These are phyloP conservation scores for Annulohypoxylon bovei DNA, from an alignment of 495 filamentous ascomycete genomes.

Conservation along the genomic window DNA sequence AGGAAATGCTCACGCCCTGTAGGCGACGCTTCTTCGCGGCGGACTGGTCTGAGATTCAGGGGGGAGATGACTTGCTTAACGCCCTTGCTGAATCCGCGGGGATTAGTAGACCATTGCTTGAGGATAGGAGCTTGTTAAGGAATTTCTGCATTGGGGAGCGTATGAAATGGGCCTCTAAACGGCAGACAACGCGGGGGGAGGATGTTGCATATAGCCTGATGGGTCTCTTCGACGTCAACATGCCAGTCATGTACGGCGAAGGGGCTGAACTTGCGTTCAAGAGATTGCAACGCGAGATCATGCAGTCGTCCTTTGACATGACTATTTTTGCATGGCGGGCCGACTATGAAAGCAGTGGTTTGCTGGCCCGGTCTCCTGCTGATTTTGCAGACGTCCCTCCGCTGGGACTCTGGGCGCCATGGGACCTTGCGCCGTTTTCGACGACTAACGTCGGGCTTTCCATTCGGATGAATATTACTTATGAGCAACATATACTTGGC, in stretches of 20 bases:
- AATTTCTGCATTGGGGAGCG: conserved; percentile 20
- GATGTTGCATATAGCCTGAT: conserved; percentile 31
- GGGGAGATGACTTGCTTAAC: conserved; percentile 16
- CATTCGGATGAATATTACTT: conserved; percentile 1
- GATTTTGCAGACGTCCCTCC: conserved; percentile 13
- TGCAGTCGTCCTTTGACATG: conserved; percentile 29
- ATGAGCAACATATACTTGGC: background rate
- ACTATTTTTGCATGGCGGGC: conserved; percentile 39
- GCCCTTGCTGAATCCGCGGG: background rate
- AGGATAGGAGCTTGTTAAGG: background rate
- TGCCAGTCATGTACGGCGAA: conserved; percentile 39
- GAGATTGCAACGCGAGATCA: conserved; percentile 39
- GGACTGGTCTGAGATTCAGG: conserved; percentile 32
- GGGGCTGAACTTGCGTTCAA: conserved; percentile 22
- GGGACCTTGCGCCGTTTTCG: conserved; percentile 7
- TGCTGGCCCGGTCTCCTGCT: conserved; percentile 15
- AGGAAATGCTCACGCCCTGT: conserved; percentile 17
- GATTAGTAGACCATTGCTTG: conserved; percentile 5
- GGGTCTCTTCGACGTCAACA: conserved; percentile 32
- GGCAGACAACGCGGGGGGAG: conserved; percentile 19
- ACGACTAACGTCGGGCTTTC: conserved; percentile 22
- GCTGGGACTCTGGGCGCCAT: background rate
- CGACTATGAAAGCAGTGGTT: conserved; percentile 18
- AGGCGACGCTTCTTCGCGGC: conserved; percentile 10
- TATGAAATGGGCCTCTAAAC: conserved; percentile 32